Evolutionary conservation across 2,329 filamentous ascomycete species (phyloP), one percentile per base, ranked within the genome.

Genomic region (Blastomyces emzantsi): DNA sequence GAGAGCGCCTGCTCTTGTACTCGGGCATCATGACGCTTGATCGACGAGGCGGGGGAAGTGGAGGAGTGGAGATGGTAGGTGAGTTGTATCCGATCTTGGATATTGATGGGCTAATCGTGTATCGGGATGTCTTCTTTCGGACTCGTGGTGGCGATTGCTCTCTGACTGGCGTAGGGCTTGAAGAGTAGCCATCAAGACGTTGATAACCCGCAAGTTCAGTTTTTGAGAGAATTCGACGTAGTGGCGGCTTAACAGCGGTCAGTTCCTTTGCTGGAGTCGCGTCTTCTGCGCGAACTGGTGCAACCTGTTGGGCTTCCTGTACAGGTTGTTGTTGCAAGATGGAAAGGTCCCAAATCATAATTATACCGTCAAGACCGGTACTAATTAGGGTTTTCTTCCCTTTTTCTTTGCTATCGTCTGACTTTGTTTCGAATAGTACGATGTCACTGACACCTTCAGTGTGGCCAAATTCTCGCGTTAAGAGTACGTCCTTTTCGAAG

Each of bases 401-500:
- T 19, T 81, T 79, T 19, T 84, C 82, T 51, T 73, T 71, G 8
- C 74, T 65, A 61, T 71, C 64, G 45, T 69, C 65, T 36, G 66
- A 64, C 2, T 71, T 66, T 19, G 66, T 69, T 62, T 89, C 84
- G 13, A 93, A 74, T 22, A 97, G 77, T 3, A 89, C 84, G 22
- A 95, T 86, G 65, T 92, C 92, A 61, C 90, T 96, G 67, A 99
- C 91, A 9, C 92, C 89, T 72, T 97, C 92, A 0, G 92, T 96
- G 69, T 99, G 94, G 0, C 94, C 94, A 85, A 92, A 97, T 76
- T 97, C 94, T 51, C 91, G 86, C 60, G 92, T 89, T 36, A 97
- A 78, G 64, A 99, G 87, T 1, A 80, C 78, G 9, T 93, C 92
- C 52, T 85, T 87, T 66, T 88, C 87, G 39, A 85, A 81, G 68